phyloP scores from a whole-genome alignment of 2,329 filamentous ascomycete genomes.

The Hymenoscyphus fructigenus region DNA sequence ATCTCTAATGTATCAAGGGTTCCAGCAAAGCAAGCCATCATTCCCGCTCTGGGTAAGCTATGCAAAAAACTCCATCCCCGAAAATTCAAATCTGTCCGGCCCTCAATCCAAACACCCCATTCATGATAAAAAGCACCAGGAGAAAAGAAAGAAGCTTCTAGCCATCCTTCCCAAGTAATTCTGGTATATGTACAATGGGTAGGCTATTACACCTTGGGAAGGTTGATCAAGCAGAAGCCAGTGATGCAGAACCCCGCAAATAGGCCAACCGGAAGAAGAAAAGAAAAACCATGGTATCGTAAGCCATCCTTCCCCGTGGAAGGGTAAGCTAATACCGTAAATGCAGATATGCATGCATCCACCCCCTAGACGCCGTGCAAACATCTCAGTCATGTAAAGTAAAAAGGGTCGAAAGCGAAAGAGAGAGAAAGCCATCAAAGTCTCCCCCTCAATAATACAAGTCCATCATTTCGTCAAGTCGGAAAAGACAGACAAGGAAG shows the following conservation, averaged over 20 bases:
- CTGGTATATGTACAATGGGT: conserved; percentile 24
- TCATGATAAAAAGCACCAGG: conserved; percentile 8
- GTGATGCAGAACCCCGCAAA: conserved; percentile 2
- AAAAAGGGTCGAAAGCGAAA: neutral
- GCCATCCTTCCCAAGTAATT: conserved; percentile 28
- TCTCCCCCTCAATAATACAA: conserved; percentile 1
- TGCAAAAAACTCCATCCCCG: conserved; percentile 14
- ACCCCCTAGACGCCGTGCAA: conserved; percentile 17
- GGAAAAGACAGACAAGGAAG: neutral
- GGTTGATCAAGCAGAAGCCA: neutral
- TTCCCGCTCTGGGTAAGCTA: conserved; percentile 31
- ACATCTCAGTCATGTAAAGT: neutral
- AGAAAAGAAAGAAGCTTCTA: conserved; percentile 17
- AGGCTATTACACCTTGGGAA: conserved; percentile 17
- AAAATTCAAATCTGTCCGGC: neutral
- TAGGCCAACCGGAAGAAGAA: neutral
- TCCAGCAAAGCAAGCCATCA: conserved; percentile 24
- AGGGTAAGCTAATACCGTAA: conserved; percentile 30
- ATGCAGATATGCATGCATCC: conserved; percentile 6
- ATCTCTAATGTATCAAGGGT: neutral
- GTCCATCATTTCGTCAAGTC: neutral
- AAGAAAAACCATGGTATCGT: conserved; percentile 9
- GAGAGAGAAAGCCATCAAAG: conserved; percentile 18
- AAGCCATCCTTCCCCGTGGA: conserved; percentile 29
- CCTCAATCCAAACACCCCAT: neutral